A percentile compares a stretch with the other conserved stretches of the same genome.
Evolutionary conservation across 2,329 filamentous ascomycete genomes (phyloP).

Genomic region (Uncinocarpus reesii): DNA sequence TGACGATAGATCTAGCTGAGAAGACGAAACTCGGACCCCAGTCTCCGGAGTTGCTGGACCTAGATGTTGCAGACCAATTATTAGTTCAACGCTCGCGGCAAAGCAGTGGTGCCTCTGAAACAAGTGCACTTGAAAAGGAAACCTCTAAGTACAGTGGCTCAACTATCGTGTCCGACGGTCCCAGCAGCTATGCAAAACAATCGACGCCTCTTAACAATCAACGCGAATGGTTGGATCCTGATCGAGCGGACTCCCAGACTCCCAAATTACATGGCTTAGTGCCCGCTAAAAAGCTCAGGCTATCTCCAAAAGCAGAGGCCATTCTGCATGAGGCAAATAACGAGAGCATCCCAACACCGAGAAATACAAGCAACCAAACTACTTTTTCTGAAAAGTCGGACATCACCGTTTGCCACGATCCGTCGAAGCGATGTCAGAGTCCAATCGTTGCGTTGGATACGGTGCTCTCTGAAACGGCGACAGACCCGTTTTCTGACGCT

Average conservation of each 20-base stretch:
- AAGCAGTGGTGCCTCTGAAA: not conserved
- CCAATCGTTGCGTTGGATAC: constrained; percentile 14
- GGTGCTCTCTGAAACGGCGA: constrained; percentile 1
- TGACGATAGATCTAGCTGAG: not conserved
- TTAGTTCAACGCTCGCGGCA: constrained; percentile 4
- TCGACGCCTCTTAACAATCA: not conserved
- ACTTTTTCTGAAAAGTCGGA: constrained; percentile 25
- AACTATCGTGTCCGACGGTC: not conserved
- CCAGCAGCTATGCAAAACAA: not conserved
- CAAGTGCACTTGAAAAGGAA: not conserved
- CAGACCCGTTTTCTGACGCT: constrained; percentile 16
- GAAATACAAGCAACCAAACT: constrained; percentile 28
- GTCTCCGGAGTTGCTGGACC: not conserved
- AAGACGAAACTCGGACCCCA: not conserved
- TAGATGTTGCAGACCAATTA: constrained; percentile 6
- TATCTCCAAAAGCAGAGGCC: not conserved
- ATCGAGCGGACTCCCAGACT: not conserved
- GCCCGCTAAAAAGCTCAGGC: constrained; percentile 9
- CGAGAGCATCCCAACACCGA: constrained; percentile 15
- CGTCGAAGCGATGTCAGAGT: constrained; percentile 22
- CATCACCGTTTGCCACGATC: constrained; percentile 26
- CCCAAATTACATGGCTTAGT: not conserved
- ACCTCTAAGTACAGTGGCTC: not conserved
- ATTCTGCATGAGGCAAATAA: constrained; percentile 3
- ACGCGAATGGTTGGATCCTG: not conserved